Evolutionary conservation across 129 eudicot species (phyloP).

Genomic region (Arctium lappa): DNA sequence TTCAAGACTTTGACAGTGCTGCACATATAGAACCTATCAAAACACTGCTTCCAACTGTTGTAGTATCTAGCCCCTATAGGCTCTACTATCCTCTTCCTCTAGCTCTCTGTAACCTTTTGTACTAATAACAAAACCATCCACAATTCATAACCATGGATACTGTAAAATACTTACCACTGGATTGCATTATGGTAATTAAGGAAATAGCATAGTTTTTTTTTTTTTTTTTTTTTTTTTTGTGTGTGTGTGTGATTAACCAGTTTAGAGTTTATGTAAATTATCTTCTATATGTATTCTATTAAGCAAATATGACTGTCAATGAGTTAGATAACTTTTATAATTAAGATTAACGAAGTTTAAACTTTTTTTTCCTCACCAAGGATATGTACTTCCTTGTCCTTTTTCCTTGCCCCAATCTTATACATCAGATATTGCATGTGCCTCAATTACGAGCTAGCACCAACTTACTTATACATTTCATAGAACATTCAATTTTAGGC

Average conservation of each 20-base stretch:
- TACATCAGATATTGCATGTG: slow-evolving; percentile 12
- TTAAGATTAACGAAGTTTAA: not conserved
- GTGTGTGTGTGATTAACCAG: not conserved
- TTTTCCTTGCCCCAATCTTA: not conserved
- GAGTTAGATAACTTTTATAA: not conserved
- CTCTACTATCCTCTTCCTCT: slow-evolving; percentile 1
- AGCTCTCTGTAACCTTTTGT: slow-evolving; percentile 13
- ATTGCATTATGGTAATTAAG: not conserved
- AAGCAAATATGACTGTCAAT: not conserved
- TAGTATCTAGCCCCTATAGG: slow-evolving; percentile 13
- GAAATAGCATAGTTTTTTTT: too few species aligned
- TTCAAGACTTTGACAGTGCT: slow-evolving; percentile 14
- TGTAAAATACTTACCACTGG: slow-evolving; percentile 8
- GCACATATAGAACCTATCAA: not conserved
- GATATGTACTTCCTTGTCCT: not conserved
- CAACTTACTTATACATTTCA: not conserved
- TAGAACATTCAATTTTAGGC: not conserved
- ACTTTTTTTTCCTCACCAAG: not conserved
- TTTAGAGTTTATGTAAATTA: not conserved
- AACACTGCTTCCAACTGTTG: slow-evolving; percentile 8
- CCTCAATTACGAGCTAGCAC: not conserved
- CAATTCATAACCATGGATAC: slow-evolving; percentile 7
- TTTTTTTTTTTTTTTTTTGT: too few species aligned
- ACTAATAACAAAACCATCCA: slow-evolving; percentile 12
- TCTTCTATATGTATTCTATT: not conserved